Conservation (phyloP, 495 filamentous ascomycete genomes). For the Penicillium ucsense region DNA sequence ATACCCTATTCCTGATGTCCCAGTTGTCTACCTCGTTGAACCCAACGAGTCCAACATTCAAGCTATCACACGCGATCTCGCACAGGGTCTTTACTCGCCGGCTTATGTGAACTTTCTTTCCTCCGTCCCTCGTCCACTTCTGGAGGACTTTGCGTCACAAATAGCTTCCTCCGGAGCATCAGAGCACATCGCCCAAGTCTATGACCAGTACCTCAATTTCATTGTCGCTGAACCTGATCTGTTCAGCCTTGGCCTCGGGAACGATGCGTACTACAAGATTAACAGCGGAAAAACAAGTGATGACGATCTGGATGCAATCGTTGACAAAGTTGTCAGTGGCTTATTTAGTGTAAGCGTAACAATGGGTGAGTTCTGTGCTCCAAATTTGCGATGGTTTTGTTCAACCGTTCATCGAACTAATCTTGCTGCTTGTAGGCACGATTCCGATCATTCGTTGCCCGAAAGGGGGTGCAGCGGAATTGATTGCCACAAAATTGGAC, state of each 20-base stretch:
- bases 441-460: constrained; percentile 93
- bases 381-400: neutral
- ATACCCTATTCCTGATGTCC: constrained; percentile 92
- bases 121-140: constrained; percentile 81
- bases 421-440: constrained; percentile 39
- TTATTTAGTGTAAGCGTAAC: constrained; percentile 95
- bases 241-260: constrained; percentile 81
- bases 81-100: constrained; percentile 79
- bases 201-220: constrained; percentile 97
- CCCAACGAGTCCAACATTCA: constrained; percentile 73
- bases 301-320: constrained; percentile 72
- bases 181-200: constrained; percentile 85
- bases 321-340: constrained; percentile 88
- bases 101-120: constrained; percentile 97
- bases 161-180: constrained; percentile 75
- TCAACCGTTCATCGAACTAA: neutral
- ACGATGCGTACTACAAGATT: constrained; percentile 88
- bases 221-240: constrained; percentile 92
- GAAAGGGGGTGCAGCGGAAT: constrained; percentile 84
- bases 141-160: constrained; percentile 91
- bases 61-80: constrained; percentile 76
- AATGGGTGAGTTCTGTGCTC: constrained; percentile 55
- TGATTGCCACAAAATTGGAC: constrained; percentile 89
- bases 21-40: constrained; percentile 91
- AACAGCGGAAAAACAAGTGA: constrained; percentile 90